These are phyloP conservation scores for Phaeolepiota aurea DNA, from an alignment of 768 basidiomycete species.

Conservation along the genomic window DNA sequence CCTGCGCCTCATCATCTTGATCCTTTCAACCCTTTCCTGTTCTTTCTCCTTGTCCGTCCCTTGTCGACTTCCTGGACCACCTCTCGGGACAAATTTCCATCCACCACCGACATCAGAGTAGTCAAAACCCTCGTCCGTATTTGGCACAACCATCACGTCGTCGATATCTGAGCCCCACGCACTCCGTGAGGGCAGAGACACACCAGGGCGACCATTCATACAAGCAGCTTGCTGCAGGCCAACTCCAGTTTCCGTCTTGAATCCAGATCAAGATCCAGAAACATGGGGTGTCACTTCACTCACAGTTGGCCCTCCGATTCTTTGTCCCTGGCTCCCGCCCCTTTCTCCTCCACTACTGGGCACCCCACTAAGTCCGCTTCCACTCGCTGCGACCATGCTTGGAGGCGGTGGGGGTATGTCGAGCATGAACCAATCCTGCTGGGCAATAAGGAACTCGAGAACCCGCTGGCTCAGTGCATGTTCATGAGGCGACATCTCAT, in stretches of 20 bases:
- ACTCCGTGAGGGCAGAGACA: neutral
- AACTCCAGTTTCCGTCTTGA: too few relatives aligned
- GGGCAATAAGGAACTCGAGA: slow-evolving; percentile 91
- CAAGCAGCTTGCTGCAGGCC: too few relatives aligned
- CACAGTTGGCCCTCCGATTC: neutral
- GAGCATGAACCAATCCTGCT: slow-evolving; percentile 93
- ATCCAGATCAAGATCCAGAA: too few relatives aligned
- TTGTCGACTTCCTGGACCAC: neutral
- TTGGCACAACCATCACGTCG: slow-evolving; percentile 33
- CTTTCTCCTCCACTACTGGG: neutral
- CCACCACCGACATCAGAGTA: slow-evolving; percentile 29
- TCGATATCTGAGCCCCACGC: slow-evolving; percentile 34
- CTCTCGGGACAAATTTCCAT: slow-evolving; percentile 40
- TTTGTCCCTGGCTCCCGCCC: neutral
- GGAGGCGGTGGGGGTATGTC: slow-evolving; percentile 69
- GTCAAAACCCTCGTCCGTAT: slow-evolving; percentile 40
- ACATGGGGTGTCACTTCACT: neutral
- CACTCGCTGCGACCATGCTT: neutral
- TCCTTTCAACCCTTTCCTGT: slow-evolving; percentile 18
- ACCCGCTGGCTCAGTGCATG: slow-evolving; percentile 86
- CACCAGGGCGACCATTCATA: too few relatives aligned
- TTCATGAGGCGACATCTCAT: slow-evolving; percentile 80
- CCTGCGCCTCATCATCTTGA: slow-evolving; percentile 43
- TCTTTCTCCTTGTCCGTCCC: slow-evolving; percentile 15
- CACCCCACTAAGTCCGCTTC: neutral